These are phyloP conservation scores for Dentipellis fragilis DNA, from an alignment of 768 basidiomycete genomes.

Conservation along the genomic window DNA sequence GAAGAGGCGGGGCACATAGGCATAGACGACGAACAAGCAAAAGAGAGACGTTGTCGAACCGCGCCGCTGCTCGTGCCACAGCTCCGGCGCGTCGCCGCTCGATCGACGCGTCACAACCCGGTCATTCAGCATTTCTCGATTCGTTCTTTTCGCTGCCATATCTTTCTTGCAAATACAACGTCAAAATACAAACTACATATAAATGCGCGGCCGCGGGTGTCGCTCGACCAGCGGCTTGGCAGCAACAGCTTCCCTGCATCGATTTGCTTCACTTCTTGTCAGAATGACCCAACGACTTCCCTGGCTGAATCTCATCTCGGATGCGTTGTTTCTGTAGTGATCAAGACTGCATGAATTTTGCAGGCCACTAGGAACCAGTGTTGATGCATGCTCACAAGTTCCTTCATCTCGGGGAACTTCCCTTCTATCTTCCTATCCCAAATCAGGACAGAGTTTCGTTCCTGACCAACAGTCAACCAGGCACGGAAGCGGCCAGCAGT, in stretches of 20 bases:
- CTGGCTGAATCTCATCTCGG: constrained; percentile 75
- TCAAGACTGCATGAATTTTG: constrained; percentile 4
- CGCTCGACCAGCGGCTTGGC: no score
- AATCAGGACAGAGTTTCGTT: constrained; percentile 35
- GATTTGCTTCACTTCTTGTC: constrained; percentile 32
- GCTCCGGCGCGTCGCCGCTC: background rate
- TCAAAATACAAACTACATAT: background rate
- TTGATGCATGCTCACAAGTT: constrained; percentile 43
- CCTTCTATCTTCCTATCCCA: constrained; percentile 92
- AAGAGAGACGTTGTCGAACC: background rate
- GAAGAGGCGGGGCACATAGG: background rate
- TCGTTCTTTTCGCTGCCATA: no score
- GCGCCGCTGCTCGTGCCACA: background rate
- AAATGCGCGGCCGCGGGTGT: no score
- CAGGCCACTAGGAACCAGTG: background rate
- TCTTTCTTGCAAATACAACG: background rate
- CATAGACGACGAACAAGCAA: background rate
- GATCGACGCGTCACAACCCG: no score
- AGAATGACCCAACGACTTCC: constrained; percentile 79
- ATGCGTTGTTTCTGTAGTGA: constrained; percentile 73
- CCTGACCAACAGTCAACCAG: constrained; percentile 51
- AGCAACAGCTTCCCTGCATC: no score
- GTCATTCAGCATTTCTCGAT: no score
- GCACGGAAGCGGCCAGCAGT: constrained; percentile 87
- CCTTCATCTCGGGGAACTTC: constrained; percentile 86